Base-by-base conservation (phyloP, 176 grass and related monocot species). In the Musa acuminata region DNA sequence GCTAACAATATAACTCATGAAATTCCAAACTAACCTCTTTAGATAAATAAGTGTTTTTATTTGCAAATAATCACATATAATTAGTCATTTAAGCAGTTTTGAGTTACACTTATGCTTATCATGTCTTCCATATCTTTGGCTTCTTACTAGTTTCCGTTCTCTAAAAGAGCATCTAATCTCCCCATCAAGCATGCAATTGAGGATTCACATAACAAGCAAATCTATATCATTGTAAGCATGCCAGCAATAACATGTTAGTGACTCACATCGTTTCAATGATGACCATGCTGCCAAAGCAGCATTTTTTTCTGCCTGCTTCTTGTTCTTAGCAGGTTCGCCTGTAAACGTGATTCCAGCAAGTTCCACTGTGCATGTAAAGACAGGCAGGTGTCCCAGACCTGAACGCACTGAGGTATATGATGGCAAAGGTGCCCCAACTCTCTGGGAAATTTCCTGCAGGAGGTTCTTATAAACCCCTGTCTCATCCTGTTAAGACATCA, bases 401-500 rank as follows among this genome's bases (percentile, higher is more conserved):
- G 91, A 89, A 52, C 96, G 82, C 49, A 91, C 82, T 1, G 91
- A 91, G 60, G 84, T 89, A 74, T 99, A 95, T 1, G 86, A 91
- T 14, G 96, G 96, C 60, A 95, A 84, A 0, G 96, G 96, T 8
- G 86, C 91, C 53, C 96, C 96, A 79, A 99, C 91, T 72, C 96
- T 95, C 55, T 99, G 96, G 60, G 96, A 86, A 78, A 99, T 89
- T 82, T 99, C 91, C 76, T 99, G 96, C 48, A 99, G 83, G 49
- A 95, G 87, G 67, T 99, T 95, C 77, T 99, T 99, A 68, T 99
- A 99, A 72, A 99, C 96, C 23, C 96, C 96, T 57, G 96, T 99
- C 85, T 99, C 91, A 80, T 95, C 96, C 96, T 99, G 86, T 76
- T 78, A 54, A 70, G 71, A 6, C 64, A 1, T 72, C 81, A 78